Evolutionary conservation across 768 basidiomycete species (phyloP).

Genomic region (Mycena alexandri): DNA sequence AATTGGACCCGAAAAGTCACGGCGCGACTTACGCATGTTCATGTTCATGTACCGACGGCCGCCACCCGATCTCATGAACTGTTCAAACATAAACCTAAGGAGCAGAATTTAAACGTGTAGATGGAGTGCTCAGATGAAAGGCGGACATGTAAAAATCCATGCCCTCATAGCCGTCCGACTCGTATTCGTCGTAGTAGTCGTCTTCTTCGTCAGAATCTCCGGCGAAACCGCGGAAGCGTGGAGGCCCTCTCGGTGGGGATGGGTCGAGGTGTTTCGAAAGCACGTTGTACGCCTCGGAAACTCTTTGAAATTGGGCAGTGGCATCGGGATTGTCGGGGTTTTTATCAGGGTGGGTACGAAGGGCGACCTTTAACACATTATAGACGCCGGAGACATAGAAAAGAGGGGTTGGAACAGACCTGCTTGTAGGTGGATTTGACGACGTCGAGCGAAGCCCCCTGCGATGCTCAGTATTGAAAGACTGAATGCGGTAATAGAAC

Average conservation of each 20-base stretch:
- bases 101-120: conserved; percentile 24
- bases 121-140: not conserved
- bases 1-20: not conserved
- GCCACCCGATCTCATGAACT: conserved; percentile 55
- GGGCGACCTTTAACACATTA: conserved; percentile 60
- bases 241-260: conserved; percentile 39
- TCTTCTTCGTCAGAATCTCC: conserved; percentile 49
- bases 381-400: conserved; percentile 20
- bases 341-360: conserved; percentile 83
- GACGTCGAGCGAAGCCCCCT: conserved; percentile 74
- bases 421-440: conserved; percentile 80
- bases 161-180: conserved; percentile 52
- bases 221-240: conserved; percentile 26
- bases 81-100: conserved; percentile 62
- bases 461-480: conserved; percentile 27
- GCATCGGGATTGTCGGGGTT: conserved; percentile 75
- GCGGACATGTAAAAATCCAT: conserved; percentile 63
- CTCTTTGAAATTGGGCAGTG: conserved; percentile 75
- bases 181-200: conserved; percentile 49
- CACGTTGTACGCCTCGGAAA: conserved; percentile 77
- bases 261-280: conserved; percentile 68
- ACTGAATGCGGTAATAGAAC: conserved; percentile 16
- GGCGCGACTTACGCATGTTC: conserved; percentile 44
- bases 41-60: conserved; percentile 39
- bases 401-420: conserved; percentile 50